Base-by-base conservation (phyloP, 768 basidiomycete genomes). In the Tylopilus vinaceipallidus region DNA sequence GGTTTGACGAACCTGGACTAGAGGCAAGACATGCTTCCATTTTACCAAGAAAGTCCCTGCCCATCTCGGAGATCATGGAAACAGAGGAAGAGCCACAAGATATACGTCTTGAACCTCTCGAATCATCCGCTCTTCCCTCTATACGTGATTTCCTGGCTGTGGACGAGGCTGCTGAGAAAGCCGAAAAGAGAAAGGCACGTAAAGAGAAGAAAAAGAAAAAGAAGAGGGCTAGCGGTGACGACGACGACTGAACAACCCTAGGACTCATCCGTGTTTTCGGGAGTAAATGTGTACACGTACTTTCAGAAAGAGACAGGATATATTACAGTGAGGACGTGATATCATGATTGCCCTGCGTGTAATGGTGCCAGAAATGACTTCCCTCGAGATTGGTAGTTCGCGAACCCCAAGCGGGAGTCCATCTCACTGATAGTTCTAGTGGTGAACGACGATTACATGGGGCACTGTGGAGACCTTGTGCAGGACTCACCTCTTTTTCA, bases 71-170 rank as follows among this genome's bases (percentile, higher is more conserved):
- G 22, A 34, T 16, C 26, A 49, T 36, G 23, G 42, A 22, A 6
- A 19, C 49, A 24, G 64, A 60, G 34, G 68, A 64, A 29, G 73
- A 74, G 32, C 72, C 66, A 24, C 70, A 68, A 35, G 78, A 72
- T 24, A 73, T 68, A 16, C 82, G 84, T 33, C 79, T 97, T 10
- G 78, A 75, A 24, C 89, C 91, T 6, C 79, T 98, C 14, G 74
- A 78, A 43, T 86, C 89, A n/a, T 91, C 91, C 20, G 78, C 82
- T 7, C 60, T 95, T 16, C 89, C 91, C 29, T 92, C 90, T 14
- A 88, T 95, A 65, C 80, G 81, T 43, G 88, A 91, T 24, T 76
- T 97, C 52, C 71, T 98, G 33, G 86, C 84, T 6, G 80, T 88
- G 74, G 88, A 93, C 54, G 74, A 81, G 33, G 85, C 80, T 14